Conservation (phyloP, 2,329 filamentous ascomycete genomes). For the Aspergillus sp. region DNA sequence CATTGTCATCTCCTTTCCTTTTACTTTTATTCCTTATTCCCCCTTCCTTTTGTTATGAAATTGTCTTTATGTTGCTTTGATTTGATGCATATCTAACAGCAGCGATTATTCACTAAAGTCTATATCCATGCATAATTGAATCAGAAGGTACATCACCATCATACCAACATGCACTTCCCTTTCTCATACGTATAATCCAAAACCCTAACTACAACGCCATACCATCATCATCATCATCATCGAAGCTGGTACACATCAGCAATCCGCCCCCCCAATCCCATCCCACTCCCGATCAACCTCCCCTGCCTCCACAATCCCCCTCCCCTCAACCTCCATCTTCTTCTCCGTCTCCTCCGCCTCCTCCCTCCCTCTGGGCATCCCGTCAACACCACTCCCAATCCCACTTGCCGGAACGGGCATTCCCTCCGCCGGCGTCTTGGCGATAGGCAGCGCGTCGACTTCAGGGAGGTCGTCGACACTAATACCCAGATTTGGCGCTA, state of each 20-base stretch:
- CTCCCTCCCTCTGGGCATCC: background rate
- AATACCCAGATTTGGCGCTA: constrained; percentile 24
- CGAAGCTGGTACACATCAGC: no score
- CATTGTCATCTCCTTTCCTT: no score
- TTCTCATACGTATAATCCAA: no score
- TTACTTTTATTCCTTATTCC: no score
- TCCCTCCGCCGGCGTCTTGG: background rate
- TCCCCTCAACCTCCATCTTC: background rate
- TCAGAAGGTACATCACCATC: no score
- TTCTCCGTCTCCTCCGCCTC: background rate
- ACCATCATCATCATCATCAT: no score
- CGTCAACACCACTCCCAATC: background rate
- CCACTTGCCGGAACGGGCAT: background rate
- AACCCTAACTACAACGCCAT: no score
- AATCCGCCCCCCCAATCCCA: background rate
- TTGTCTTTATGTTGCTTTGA: background rate
- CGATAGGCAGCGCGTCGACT: constrained; percentile 3
- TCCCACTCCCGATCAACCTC: background rate
- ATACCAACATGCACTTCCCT: no score
- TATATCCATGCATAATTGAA: no score
- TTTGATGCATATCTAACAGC: background rate
- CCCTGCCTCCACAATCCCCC: background rate
- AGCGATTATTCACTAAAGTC: background rate
- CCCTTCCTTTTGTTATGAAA: no score
- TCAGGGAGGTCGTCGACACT: constrained; percentile 26